phyloP scores from a whole-genome alignment of 179 eudicot species.

The Spinacia oleracea region DNA sequence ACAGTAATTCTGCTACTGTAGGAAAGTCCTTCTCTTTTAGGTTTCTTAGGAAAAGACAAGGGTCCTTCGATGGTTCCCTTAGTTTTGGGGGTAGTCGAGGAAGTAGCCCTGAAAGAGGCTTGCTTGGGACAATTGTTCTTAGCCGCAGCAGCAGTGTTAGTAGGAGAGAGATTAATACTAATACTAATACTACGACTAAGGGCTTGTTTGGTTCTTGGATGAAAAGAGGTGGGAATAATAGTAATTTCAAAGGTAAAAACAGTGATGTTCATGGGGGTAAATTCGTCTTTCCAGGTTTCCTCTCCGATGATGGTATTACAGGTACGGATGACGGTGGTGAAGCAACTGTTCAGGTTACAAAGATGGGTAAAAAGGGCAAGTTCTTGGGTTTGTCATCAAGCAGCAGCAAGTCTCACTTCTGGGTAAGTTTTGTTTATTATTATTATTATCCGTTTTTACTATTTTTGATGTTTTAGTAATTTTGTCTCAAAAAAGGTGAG shows the following conservation, averaged over 20 bases:
- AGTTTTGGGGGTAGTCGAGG: slow-evolving; percentile 31
- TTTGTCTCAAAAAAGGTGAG: not conserved
- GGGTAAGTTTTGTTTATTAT: slow-evolving; percentile 75
- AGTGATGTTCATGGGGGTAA: slow-evolving; percentile 20
- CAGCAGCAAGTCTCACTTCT: slow-evolving; percentile 52
- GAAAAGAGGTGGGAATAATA: slow-evolving; percentile 21
- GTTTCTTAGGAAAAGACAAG: slow-evolving; percentile 34
- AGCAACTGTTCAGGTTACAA: slow-evolving; percentile 23
- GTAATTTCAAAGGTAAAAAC: slow-evolving; percentile 10
- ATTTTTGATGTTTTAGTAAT: not conserved
- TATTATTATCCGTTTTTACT: no score
- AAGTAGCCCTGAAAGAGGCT: slow-evolving; percentile 45
- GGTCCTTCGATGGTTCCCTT: slow-evolving; percentile 39
- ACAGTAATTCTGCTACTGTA: not conserved
- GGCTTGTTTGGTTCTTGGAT: slow-evolving; percentile 48
- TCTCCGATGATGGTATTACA: slow-evolving; percentile 13
- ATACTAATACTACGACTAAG: not conserved
- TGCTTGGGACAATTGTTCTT: slow-evolving; percentile 23
- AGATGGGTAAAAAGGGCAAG: slow-evolving; percentile 40
- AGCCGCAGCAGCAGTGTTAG: slow-evolving; percentile 15
- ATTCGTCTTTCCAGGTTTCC: slow-evolving; percentile 28
- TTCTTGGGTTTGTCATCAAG: slow-evolving; percentile 31
- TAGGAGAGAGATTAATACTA: slow-evolving; percentile 11
- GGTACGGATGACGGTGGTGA: slow-evolving; percentile 7
- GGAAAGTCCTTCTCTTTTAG: slow-evolving; percentile 54